Percentiles rank a stretch among this genome's conserved stretches.
phyloP scores from a whole-genome alignment of 164 flowering plant species.

The Chimonanthus praecox region DNA sequence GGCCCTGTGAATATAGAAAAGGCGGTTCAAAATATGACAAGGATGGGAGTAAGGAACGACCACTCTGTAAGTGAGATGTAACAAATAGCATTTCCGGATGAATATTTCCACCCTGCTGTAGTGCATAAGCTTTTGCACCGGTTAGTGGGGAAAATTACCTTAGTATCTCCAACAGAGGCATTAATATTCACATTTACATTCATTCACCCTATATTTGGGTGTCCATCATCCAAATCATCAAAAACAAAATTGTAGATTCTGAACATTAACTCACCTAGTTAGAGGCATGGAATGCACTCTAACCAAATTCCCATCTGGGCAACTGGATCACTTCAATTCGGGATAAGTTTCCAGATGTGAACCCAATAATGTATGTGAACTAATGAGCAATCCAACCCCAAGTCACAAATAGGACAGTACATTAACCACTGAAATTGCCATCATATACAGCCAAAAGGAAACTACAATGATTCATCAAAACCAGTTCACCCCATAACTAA shows the following conservation, averaged over 20 bases:
- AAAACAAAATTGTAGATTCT: neutral
- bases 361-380: neutral
- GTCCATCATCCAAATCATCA: neutral
- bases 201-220: neutral
- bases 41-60: neutral
- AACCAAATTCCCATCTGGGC: neutral
- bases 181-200: neutral
- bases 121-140: neutral
- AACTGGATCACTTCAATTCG: neutral
- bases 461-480: neutral
- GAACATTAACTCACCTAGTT: neutral
- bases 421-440: neutral
- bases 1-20: conserved; percentile 45
- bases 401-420: neutral
- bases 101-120: neutral
- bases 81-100: neutral
- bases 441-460: neutral
- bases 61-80: neutral
- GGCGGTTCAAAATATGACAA: neutral
- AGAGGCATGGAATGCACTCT: neutral
- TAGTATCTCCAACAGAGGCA: neutral
- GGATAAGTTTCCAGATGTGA: neutral
- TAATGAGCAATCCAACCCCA: neutral
- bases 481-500: neutral
- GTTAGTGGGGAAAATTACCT: neutral